These are phyloP conservation scores for Lentinula novae-zelandiae DNA, from an alignment of 1,284 basidiomycete species.

Conservation along the genomic window DNA sequence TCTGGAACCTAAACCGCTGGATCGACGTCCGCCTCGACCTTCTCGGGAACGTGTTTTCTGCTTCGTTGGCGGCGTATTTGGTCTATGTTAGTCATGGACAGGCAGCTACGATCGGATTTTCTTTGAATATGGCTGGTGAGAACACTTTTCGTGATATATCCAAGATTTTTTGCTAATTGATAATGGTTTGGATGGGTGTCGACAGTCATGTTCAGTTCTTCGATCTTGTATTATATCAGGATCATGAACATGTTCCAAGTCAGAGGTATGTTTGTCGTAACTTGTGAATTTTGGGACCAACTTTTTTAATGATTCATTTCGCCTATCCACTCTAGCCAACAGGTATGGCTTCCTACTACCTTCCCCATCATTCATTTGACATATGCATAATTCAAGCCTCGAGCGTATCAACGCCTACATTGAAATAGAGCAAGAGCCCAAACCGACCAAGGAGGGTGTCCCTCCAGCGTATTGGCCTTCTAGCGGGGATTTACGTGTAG, in stretches of 20 bases:
- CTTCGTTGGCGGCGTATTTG: constrained; percentile 37
- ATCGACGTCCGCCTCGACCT: constrained; percentile 41
- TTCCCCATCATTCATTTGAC: background rate
- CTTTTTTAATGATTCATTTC: background rate
- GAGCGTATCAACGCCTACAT: constrained; percentile 62
- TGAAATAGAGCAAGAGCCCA: constrained; percentile 52
- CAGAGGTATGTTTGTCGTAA: background rate
- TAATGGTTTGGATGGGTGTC: background rate
- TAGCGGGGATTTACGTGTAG: constrained; percentile 52
- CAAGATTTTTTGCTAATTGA: background rate
- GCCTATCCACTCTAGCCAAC: constrained; percentile 9
- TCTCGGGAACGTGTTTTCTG: constrained; percentile 37
- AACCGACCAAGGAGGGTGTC: constrained; percentile 32
- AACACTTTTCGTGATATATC: background rate
- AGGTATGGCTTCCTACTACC: constrained; percentile 9
- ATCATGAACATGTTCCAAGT: constrained; percentile 52
- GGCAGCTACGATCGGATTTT: constrained; percentile 30
- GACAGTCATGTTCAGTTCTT: constrained; percentile 47
- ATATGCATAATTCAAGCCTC: constrained; percentile 29
- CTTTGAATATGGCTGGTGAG: constrained; percentile 30
- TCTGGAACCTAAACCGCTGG: constrained; percentile 50
- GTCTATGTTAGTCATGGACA: constrained; percentile 28
- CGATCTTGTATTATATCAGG: constrained; percentile 53
- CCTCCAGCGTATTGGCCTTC: constrained; percentile 71
- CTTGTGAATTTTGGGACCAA: constrained; percentile 3